phyloP scores from a whole-genome alignment of 2,329 filamentous ascomycete species.

The Aspergillus luchuensis region DNA sequence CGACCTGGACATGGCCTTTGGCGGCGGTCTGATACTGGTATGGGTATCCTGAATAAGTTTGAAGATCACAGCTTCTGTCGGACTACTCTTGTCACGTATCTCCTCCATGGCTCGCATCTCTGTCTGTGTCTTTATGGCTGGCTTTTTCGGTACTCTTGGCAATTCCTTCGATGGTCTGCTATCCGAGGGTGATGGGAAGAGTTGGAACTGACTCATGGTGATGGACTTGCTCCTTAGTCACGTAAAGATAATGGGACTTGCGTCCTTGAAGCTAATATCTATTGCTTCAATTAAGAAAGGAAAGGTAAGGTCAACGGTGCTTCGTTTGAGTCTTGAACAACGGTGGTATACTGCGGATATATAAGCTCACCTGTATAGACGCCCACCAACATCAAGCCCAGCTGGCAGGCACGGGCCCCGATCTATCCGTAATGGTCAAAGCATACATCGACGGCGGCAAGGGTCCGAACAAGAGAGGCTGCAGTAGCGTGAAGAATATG shows the following conservation, averaged over 20 bases:
- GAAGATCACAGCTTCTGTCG: constrained; percentile 41
- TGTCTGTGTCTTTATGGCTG: constrained; percentile 21
- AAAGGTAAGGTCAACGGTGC: too few species aligned
- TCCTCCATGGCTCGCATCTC: constrained; percentile 35
- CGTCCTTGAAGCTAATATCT: not conserved
- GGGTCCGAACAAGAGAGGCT: constrained; percentile 28
- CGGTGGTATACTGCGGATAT: too few species aligned
- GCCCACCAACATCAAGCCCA: too few species aligned
- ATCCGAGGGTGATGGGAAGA: constrained; percentile 42
- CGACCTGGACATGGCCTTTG: constrained; percentile 20
- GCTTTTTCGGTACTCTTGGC: constrained; percentile 31
- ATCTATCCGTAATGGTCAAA: too few species aligned
- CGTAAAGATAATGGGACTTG: not conserved
- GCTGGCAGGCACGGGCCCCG: too few species aligned
- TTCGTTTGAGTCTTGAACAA: too few species aligned
- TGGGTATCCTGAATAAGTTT: constrained; percentile 43
- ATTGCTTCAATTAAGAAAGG: not conserved
- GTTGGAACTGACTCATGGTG: constrained; percentile 43
- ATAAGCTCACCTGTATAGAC: too few species aligned
- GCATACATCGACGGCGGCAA: constrained; percentile 14
- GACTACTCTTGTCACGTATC: constrained; percentile 29
- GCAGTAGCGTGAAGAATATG: constrained; percentile 23
- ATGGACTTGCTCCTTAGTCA: constrained; percentile 7
- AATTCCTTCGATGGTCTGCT: constrained; percentile 37
- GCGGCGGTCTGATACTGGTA: constrained; percentile 27